Evolutionary conservation across 805 yeast species (phyloP).

Genomic region (Millerozyma acaciae): DNA sequence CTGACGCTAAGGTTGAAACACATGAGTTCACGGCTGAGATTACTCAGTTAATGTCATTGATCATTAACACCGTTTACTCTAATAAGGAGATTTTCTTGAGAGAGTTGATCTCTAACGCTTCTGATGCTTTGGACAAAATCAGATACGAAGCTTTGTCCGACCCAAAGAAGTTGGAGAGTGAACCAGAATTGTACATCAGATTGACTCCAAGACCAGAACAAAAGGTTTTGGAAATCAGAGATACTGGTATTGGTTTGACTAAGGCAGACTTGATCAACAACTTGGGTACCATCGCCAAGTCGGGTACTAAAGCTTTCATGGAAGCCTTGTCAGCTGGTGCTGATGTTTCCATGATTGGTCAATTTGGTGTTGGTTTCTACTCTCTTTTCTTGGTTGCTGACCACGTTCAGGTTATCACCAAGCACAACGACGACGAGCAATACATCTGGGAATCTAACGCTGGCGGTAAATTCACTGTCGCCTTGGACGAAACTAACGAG

Average conservation of each 20-base stretch:
- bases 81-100: conserved; percentile 99
- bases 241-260: conserved; percentile 99
- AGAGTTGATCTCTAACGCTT: conserved; percentile 97
- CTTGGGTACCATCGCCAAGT: conserved; percentile 99
- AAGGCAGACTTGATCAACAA: conserved; percentile 98
- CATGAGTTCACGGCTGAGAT: conserved; percentile 99
- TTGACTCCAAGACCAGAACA: conserved; percentile 94
- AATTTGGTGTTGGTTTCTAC: conserved; percentile 99
- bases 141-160: conserved; percentile 95
- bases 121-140: conserved; percentile 98
- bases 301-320: conserved; percentile 99
- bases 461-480: conserved; percentile 98
- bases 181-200: conserved; percentile 96
- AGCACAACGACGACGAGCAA: conserved; percentile 98
- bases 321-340: conserved; percentile 99
- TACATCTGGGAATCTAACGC: conserved; percentile 99
- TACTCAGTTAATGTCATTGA: conserved; percentile 99
- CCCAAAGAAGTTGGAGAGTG: conserved; percentile 86
- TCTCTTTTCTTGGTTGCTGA: conserved; percentile 98
- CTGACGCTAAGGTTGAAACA: conserved; percentile 63
- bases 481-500: conserved; percentile 85
- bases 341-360: conserved; percentile 99
- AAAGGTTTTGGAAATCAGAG: conserved; percentile 94
- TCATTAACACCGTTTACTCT: conserved; percentile 99
- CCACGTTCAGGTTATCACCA: conserved; percentile 96